A percentile compares a stretch with the other conserved stretches of the same genome.
phyloP scores from a whole-genome alignment of 1,139 yeast species.

The Kodamaea derodonti region DNA sequence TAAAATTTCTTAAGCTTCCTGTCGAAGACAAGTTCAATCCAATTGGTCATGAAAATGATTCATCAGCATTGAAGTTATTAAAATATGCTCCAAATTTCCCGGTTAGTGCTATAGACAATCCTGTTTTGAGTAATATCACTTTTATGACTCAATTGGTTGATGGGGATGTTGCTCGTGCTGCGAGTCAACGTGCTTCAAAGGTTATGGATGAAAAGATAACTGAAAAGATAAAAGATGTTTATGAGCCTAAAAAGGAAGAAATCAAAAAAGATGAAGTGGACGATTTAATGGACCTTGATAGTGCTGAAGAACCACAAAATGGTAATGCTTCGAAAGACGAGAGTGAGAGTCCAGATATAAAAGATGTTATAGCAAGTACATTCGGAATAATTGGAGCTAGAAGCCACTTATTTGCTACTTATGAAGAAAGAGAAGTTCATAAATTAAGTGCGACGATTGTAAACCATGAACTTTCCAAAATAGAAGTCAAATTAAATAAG shows the following conservation, averaged over 20 bases:
- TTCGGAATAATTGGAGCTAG: slow-evolving; percentile 75
- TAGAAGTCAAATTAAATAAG: slow-evolving; percentile 72
- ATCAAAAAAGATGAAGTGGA: slow-evolving; percentile 10
- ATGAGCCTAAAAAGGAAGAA: slow-evolving; percentile 7
- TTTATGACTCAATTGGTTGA: slow-evolving; percentile 85
- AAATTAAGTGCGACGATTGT: slow-evolving; percentile 56
- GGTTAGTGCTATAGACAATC: slow-evolving; percentile 81
- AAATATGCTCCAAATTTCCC: slow-evolving; percentile 83
- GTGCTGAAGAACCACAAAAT: slow-evolving; percentile 2
- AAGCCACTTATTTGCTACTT: slow-evolving; percentile 75
- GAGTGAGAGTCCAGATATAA: slow-evolving; percentile 9
- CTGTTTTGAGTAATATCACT: slow-evolving; percentile 85
- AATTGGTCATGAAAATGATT: slow-evolving; percentile 30
- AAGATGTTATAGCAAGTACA: slow-evolving; percentile 53
- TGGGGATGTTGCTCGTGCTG: slow-evolving; percentile 80
- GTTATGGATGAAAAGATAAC: slow-evolving; percentile 49
- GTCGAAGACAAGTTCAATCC: slow-evolving; percentile 65
- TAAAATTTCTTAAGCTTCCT: slow-evolving; percentile 76
- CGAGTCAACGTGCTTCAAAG: slow-evolving; percentile 63
- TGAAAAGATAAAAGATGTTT: slow-evolving; percentile 30
- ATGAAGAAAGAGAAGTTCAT: slow-evolving; percentile 78
- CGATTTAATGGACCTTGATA: slow-evolving; percentile 3
- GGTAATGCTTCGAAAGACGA: slow-evolving; percentile 4
- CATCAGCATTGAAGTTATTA: slow-evolving; percentile 44
- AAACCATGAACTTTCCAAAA: slow-evolving; percentile 67